A percentile compares a stretch with the other conserved stretches of the same genome.
Conservation (phyloP, 169 alveolate species). For the Eimeria acervulina region DNA sequence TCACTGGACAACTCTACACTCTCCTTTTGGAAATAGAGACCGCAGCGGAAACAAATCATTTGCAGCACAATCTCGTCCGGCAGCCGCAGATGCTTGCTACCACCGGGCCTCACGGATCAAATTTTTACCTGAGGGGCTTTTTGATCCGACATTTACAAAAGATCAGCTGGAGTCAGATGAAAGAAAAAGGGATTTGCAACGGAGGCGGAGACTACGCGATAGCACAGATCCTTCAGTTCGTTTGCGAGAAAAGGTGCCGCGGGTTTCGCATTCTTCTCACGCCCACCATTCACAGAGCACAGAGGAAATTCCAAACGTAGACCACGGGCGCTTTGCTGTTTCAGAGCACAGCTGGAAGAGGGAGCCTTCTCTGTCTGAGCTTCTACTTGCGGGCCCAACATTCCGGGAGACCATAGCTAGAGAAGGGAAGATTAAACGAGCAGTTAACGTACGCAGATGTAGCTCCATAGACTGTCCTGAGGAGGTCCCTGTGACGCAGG, state of each 20-base stretch:
- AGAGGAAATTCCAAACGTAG: not conserved
- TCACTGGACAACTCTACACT: slow-evolving; percentile 73
- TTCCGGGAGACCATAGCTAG: slow-evolving; percentile 49
- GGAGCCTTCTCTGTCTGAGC: slow-evolving; percentile 29
- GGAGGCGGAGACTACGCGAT: not conserved
- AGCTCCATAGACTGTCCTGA: not conserved
- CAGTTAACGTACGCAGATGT: not conserved
- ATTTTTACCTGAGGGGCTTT: slow-evolving; percentile 14
- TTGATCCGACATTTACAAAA: slow-evolving; percentile 55
- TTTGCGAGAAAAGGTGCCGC: slow-evolving; percentile 1
- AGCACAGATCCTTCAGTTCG: not conserved
- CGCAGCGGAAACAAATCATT: slow-evolving; percentile 61
- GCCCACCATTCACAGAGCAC: not conserved
- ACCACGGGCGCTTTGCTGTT: not conserved
- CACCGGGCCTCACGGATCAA: not conserved
- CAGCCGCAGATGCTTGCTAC: slow-evolving; percentile 3
- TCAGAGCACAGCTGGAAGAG: slow-evolving; percentile 8
- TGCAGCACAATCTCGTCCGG: slow-evolving; percentile 11
- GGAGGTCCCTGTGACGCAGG: not conserved
- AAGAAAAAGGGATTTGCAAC: slow-evolving; percentile 22
- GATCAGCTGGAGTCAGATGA: slow-evolving; percentile 68
- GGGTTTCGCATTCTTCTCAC: not conserved
- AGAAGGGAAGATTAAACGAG: not conserved
- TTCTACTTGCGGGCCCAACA: slow-evolving; percentile 58
- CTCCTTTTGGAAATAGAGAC: slow-evolving; percentile 40